These are phyloP conservation scores for Phytophthora sojae DNA, from an alignment of 352 stramenopile species.

Conservation along the genomic window DNA sequence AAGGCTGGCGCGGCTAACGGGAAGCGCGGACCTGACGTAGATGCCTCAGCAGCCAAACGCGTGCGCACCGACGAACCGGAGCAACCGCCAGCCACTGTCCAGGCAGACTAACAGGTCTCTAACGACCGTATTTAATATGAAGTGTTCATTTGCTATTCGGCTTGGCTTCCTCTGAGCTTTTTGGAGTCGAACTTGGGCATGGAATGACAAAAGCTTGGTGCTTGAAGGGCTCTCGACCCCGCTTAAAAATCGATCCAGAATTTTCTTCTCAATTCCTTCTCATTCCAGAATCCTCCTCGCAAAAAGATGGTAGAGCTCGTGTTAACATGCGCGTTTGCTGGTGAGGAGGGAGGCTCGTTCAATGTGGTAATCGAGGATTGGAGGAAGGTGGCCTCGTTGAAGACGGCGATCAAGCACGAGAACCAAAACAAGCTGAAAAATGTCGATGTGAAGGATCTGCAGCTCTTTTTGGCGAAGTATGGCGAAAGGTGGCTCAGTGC, in stretches of 20 bases:
- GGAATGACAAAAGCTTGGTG: background rate
- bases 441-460: background rate
- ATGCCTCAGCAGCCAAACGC: slow-evolving; percentile 23
- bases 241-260: too few relatives aligned
- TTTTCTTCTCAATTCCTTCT: background rate
- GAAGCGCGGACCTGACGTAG: slow-evolving; percentile 21
- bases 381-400: background rate
- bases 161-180: background rate
- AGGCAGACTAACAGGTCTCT: slow-evolving; percentile 36
- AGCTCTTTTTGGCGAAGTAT: background rate
- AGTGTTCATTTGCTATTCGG: slow-evolving; percentile 2
- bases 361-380: background rate
- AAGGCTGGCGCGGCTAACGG: slow-evolving; percentile 24
- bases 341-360: background rate
- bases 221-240: too few relatives aligned
- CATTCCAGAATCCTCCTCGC: background rate
- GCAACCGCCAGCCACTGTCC: slow-evolving; percentile 9
- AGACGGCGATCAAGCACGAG: background rate
- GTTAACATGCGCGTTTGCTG: background rate
- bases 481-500: too few relatives aligned
- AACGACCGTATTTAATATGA: slow-evolving; percentile 41
- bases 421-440: background rate
- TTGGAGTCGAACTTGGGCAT: background rate
- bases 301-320: background rate
- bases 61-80: slow-evolving; percentile 24